Evolutionary conservation across 2,329 filamentous ascomycete species (phyloP), one percentile per base, ranked within the genome.

Genomic region (Penicillium digitatum): DNA sequence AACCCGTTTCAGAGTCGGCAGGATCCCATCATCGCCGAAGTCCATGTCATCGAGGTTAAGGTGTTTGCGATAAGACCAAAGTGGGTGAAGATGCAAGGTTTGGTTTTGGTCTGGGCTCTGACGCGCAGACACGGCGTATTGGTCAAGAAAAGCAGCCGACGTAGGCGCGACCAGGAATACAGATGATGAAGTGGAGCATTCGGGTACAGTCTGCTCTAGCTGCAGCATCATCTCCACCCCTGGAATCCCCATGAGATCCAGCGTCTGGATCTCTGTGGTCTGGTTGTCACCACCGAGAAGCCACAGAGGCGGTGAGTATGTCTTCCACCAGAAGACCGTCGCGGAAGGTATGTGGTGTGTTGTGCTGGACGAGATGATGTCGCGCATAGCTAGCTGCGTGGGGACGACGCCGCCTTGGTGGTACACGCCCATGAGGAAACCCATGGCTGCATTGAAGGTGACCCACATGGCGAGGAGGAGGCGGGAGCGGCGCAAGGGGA

Each of bases 271-370:
- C 45, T 71, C 61, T 10, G 61, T 62, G 5, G 63, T 38, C 18
- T 62, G 66, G 32, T 64, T 65, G 37, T 69, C 66, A 5, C 71
- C 67, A 20, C 78, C 79, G 6, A 81, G 68, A 14, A 82, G 66
- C 77, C 79, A 81, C 9, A 73, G 71, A 3, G 79, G 79, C 2
- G 79, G 79, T 9, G 77, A 77, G 60, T 82, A 82, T 3, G 79
- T 81, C 59, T 81, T 81, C 79, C 79, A 82, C 79, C 79, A 82
- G 54, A 80, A 72, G 16, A 79, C 75, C 5, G 74, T 74, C 9
- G 69, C 70, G 10, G 46, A 51, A n/a, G 57, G 51, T 22, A 48
- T 39, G 6, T 49, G 49, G 7, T 56, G 43, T 45, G 47, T 46
- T 14, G 60, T 61, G 48, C 67, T 72, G 7, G 66, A 61, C 3